Evolutionary conservation across 805 yeast genomes (phyloP).

Genomic region (Kuraishia cidri): DNA sequence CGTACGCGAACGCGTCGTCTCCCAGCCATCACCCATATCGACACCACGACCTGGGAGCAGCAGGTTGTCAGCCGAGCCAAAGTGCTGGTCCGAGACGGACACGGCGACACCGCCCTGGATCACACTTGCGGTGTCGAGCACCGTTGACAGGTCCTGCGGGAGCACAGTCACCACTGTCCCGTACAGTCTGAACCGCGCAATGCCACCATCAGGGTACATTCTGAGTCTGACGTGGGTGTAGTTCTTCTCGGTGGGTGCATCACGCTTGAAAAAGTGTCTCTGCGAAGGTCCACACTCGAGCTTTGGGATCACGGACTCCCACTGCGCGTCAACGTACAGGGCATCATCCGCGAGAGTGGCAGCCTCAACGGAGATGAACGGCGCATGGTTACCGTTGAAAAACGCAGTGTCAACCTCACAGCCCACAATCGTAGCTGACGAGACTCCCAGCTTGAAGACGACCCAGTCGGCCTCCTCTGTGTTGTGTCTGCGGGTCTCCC

Average conservation of each 20-base stretch:
- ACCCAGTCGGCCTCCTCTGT: conserved; percentile 83
- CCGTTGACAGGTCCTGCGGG: conserved; percentile 33
- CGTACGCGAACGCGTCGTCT: conserved; percentile 79
- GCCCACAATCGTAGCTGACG: conserved; percentile 70
- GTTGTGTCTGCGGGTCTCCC: conserved; percentile 97
- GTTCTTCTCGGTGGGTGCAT: conserved; percentile 41
- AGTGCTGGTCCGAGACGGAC: conserved; percentile 83
- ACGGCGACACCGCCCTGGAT: conserved; percentile 86
- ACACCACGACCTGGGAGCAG: conserved; percentile 89
- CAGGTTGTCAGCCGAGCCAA: conserved; percentile 85
- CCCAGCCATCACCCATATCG: conserved; percentile 99
- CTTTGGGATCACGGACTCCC: conserved; percentile 68
- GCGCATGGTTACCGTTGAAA: conserved; percentile 95
- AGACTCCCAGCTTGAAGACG: conserved; percentile 72
- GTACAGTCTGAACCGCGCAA: conserved; percentile 86
- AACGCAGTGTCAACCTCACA: conserved; percentile 90
- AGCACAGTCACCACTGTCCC: conserved; percentile 75
- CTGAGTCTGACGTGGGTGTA: conserved; percentile 77
- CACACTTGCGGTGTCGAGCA: conserved; percentile 73
- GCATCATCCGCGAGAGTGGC: conserved; percentile 25
- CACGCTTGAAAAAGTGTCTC: conserved; percentile 72
- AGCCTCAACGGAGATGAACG: conserved; percentile 80
- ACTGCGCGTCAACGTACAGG: conserved; percentile 26
- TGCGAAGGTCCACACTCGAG: conserved; percentile 85
- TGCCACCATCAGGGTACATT: conserved; percentile 98